Base-by-base conservation (phyloP, 192 early-diverging fungal genomes). In the Dissophora globulifera region DNA sequence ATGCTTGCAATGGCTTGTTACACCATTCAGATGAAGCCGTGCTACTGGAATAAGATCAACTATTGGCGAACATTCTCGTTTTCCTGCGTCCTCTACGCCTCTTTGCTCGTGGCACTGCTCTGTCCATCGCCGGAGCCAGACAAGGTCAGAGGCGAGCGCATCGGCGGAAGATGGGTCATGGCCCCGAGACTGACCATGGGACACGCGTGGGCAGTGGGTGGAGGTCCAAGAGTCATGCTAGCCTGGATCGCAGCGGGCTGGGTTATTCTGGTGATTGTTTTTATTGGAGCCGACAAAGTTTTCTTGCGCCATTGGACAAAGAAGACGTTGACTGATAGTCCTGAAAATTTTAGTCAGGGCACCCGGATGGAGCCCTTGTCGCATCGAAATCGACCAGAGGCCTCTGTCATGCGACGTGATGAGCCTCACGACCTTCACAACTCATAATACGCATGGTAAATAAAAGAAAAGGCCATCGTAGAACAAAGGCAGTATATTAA, bases 41-140 rank as follows among this genome's bases (percentile, higher is more conserved):
- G 91, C 49, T 93, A 91, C 80, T 88, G 90, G 38, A 83, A 88
- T 63, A 81, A 89, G 81, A 89, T 93, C 67, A 93, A 93, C 58
- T 91, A 86, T 41, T 89, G 89, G 81, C 79, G 90, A 45, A 86
- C 88, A 7, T 88, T 80, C 23, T 87, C 87, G 0, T 83, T 91
- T 42, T 89, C 84, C 30, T 86, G 87, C 52, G 89, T 93, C 38
- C 58, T 90, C 23, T 93, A 90, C 84, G 89, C 90, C 2, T 86
- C 84, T 2, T 68, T 90, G 6, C 67, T 93, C 38, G 86, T 91
- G 2, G 86, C 90, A 0, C 81, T 91, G 58, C 79, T 91, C 15
- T 89, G 86, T 48, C 89, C 88, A 33, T 47, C 81, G 32, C 27
- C 72, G 19, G 35, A 63, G 33, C 33, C 80, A 42, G 41, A 76